Percentiles rank a stretch among this genome's conserved stretches.
Conservation (phyloP, 352 stramenopile genomes). For the Phytopythium chamaehyphon region DNA sequence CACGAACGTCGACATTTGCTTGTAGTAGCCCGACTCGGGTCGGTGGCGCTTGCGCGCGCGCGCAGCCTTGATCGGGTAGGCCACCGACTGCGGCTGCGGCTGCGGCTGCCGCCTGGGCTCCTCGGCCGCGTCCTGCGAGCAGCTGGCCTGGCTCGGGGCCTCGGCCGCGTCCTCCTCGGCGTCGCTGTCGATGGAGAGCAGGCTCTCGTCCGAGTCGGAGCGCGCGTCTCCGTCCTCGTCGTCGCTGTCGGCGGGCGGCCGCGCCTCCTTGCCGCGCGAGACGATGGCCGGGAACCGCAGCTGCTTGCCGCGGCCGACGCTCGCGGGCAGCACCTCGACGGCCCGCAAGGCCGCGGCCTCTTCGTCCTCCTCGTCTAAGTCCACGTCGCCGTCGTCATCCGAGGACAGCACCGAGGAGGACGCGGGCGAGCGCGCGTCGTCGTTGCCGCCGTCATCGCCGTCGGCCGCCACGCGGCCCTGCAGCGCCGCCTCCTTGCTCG, state of each 20-base stretch:
- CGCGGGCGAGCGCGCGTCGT: conserved; percentile 20
- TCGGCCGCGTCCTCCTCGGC: conserved; percentile 43
- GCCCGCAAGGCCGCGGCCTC: conserved; percentile 20
- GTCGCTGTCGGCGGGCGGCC: conserved; percentile 37
- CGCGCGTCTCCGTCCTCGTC: conserved; percentile 26
- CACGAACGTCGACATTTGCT: conserved; percentile 84
- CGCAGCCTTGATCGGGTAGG: conserved; percentile 69
- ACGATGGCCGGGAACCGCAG: conserved; percentile 67
- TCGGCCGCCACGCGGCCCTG: conserved; percentile 30
- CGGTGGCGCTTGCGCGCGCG: conserved; percentile 79
- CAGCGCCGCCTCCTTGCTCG: conserved; percentile 81
- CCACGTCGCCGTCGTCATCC: conserved; percentile 16
- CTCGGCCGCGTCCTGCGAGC: conserved; percentile 11
- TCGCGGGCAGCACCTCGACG: conserved; percentile 70
- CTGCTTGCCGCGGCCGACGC: conserved; percentile 71
- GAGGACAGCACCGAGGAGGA: conserved; percentile 44
- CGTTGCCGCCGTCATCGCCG: conserved; percentile 17
- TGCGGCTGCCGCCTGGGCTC: conserved; percentile 12
- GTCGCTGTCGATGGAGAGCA: conserved; percentile 65
- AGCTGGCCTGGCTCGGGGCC: conserved; percentile 6
- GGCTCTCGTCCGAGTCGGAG: conserved; percentile 72
- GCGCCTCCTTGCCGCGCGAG: conserved; percentile 68
- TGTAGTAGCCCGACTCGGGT: conserved; percentile 77
- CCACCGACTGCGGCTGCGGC: not conserved
- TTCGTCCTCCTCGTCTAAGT: conserved; percentile 21